phyloP scores from a whole-genome alignment of 208 protist species.

The Crithidia fasciculata region DNA sequence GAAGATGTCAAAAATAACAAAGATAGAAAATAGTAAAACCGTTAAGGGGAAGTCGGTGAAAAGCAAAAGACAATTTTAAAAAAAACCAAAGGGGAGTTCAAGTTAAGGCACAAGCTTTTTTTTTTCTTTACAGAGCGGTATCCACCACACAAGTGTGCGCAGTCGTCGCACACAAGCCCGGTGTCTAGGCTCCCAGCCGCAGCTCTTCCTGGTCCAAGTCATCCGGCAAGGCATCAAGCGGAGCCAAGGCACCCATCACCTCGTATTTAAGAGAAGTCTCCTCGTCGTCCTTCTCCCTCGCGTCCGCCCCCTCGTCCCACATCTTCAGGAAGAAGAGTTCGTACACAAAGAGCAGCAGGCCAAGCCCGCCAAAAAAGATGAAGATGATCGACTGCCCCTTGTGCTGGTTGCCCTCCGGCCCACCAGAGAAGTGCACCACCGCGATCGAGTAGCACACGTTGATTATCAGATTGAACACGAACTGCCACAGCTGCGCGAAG shows the following conservation, averaged over 20 bases:
- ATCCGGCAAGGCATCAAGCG: not conserved
- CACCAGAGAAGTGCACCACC: slow-evolving; percentile 15
- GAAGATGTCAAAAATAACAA: not conserved
- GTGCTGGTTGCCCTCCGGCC: slow-evolving; percentile 16
- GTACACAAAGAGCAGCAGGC: slow-evolving; percentile 21
- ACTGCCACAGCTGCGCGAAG: slow-evolving; percentile 53
- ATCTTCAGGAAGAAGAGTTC: slow-evolving; percentile 27
- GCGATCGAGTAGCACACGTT: slow-evolving; percentile 36
- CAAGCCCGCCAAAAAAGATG: slow-evolving; percentile 22
- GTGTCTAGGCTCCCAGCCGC: not conserved
- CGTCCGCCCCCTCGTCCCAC: slow-evolving; percentile 15
- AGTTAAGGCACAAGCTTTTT: too few relatives aligned
- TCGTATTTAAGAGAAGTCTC: not conserved
- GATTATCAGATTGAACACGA: slow-evolving; percentile 68
- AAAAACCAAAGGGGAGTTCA: too few relatives aligned
- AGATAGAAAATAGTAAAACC: not conserved
- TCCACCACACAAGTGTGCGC: too few relatives aligned
- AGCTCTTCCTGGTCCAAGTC: slow-evolving; percentile 9
- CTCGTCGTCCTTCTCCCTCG: not conserved
- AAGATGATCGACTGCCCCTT: slow-evolving; percentile 28
- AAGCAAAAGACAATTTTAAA: too few relatives aligned
- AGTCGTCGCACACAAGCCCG: too few relatives aligned
- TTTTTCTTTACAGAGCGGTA: too few relatives aligned
- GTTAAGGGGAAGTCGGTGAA: too few relatives aligned
- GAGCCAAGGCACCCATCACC: too few relatives aligned